Conservation (phyloP, 768 basidiomycete species). For the Lentinula sp. region DNA sequence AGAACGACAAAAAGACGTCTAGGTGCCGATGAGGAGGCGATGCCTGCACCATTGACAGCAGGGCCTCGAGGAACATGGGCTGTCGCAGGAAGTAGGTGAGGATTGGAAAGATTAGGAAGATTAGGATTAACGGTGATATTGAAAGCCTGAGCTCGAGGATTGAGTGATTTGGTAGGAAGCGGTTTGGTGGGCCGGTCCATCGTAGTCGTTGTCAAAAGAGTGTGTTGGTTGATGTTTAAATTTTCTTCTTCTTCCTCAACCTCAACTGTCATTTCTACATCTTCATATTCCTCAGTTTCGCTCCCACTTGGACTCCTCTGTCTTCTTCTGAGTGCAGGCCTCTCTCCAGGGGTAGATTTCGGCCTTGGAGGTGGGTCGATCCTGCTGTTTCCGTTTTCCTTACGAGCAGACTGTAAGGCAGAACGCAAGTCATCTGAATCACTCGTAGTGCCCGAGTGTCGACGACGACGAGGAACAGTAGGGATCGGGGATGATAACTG, state of each 20-base stretch:
- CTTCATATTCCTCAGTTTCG: constrained; percentile 22
- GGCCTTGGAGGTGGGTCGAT: constrained; percentile 58
- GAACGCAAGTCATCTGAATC: constrained; percentile 2
- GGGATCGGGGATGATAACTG: constrained; percentile 1
- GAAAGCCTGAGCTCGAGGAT: constrained; percentile 4
- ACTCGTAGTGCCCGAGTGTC: background rate
- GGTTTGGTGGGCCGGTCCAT: constrained; percentile 54
- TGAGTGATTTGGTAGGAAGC: constrained; percentile 33
- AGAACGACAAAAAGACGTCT: constrained; percentile 84
- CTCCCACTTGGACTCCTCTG: constrained; percentile 35
- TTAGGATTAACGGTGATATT: constrained; percentile 33
- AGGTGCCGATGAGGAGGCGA: constrained; percentile 2
- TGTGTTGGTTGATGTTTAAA: constrained; percentile 10
- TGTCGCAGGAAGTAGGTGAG: constrained; percentile 77
- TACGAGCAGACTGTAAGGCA: constrained; percentile 1
- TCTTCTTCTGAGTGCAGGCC: constrained; percentile 41
- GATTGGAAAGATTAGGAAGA: constrained; percentile 52
- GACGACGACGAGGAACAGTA: constrained; percentile 6
- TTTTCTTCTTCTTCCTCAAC: background rate
- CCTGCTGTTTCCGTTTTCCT: constrained; percentile 11
- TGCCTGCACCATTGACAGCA: constrained; percentile 5
- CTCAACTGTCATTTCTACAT: constrained; percentile 26
- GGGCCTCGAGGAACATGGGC: constrained; percentile 60
- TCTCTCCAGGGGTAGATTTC: constrained; percentile 68
- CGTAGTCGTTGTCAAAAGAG: constrained; percentile 13